A percentile compares a stretch with the other conserved stretches of the same genome.
Evolutionary conservation across 371 early-diverging fungal species (phyloP).

Genomic region (Nosema bombycis): DNA sequence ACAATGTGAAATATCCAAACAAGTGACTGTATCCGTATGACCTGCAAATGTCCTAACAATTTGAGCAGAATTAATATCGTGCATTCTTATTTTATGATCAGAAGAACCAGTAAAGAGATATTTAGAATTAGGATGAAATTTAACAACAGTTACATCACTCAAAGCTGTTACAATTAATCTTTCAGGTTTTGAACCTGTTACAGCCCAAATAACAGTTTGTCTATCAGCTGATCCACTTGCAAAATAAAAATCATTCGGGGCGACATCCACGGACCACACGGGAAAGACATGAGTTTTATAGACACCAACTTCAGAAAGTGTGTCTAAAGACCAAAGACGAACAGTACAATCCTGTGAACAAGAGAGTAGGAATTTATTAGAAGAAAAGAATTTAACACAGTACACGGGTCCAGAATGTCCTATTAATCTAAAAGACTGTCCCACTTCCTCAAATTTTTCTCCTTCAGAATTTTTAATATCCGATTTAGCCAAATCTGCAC

Average conservation of each 20-base stretch:
- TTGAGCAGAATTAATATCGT: slow-evolving; percentile 83
- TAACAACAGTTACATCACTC: slow-evolving; percentile 83
- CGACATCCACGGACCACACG: slow-evolving; percentile 84
- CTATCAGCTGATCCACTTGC: slow-evolving; percentile 88
- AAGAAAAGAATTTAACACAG: slow-evolving; percentile 77
- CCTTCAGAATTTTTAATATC: slow-evolving; percentile 59
- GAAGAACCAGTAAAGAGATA: slow-evolving; percentile 87
- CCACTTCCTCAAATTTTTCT: slow-evolving; percentile 62
- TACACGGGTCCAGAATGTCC: slow-evolving; percentile 93
- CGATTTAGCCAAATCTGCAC: slow-evolving; percentile 55
- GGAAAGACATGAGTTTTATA: slow-evolving; percentile 96
- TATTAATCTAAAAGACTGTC: slow-evolving; percentile 68
- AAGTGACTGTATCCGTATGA: slow-evolving; percentile 76
- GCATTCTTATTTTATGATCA: slow-evolving; percentile 85
- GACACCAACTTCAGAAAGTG: slow-evolving; percentile 75
- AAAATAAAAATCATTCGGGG: slow-evolving; percentile 84
- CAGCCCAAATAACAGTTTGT: slow-evolving; percentile 87
- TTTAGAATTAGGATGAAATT: slow-evolving; percentile 93
- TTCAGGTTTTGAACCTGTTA: slow-evolving; percentile 82
- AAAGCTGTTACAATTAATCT: slow-evolving; percentile 92
- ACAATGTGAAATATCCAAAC: slow-evolving; percentile 81
- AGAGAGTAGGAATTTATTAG: slow-evolving; percentile 78
- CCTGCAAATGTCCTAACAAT: slow-evolving; percentile 85
- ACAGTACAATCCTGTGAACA: slow-evolving; percentile 89
- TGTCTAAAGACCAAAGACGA: slow-evolving; percentile 85